Base-by-base conservation (phyloP, 208 protist species). In the Leishmania arabica region DNA sequence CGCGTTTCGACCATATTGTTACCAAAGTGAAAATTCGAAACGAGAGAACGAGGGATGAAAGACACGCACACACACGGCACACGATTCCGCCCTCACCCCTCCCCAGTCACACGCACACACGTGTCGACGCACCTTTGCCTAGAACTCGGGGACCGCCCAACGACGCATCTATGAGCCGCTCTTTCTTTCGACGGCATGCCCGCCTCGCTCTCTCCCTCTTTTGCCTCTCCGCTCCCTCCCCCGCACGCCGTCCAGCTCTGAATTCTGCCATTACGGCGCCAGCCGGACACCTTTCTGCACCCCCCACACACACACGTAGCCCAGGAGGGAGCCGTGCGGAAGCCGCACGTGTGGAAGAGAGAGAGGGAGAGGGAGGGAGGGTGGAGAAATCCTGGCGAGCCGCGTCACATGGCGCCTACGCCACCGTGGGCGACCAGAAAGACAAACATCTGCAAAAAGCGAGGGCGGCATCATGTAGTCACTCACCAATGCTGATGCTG, bases 21-120 rank as follows among this genome's bases (percentile, higher is more conserved):
- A 88, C 81, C 80, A 88, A 88, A 82, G 84, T 82, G 82, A 82
- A 75, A 81, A 47, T 79, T 65, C 68, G 42, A 72, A 72, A 17
- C 68, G 42, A 53, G 15, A 15, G 40, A 69, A 70, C 13, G 40
- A 68, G 24, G 19, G 37, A 70, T 0, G 27, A 53, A 21, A 47
- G 45, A 27, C 13, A 51, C 51, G 31, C 71, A 62, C 47, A 21
- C 71, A 31, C 49, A 75, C 45, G 53, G 40, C 34, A 47, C 34
- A n/a, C n/a, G 8, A n/a, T 24, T 31, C 6, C 37, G 13, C 17
- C 65, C n/a, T 17, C 60, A 2, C 60, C n/a, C 27, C 60, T 4
- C 27, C 51, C 51, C 51, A 19, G 17, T 54, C 15, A 54, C 17
- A 15, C 3, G 17, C 51, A 19, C 51, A 54, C 51, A 54, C 51